Evolutionary conservation across 75 land plant species (phyloP).

Genomic region (Gnetum montanum): DNA sequence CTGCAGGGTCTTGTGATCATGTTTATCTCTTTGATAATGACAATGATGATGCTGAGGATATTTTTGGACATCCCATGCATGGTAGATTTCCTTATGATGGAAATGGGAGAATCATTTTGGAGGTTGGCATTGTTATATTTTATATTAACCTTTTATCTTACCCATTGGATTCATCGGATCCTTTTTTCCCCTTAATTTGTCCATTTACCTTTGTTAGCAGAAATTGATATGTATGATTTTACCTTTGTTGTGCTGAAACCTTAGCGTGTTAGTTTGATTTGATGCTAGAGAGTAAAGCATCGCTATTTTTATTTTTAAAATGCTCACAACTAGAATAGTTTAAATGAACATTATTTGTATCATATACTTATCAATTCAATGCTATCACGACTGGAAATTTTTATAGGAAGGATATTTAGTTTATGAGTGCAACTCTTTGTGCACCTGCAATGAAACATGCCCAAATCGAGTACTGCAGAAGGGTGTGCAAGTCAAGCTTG

Average conservation of each 20-base stretch:
- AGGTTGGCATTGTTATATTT: slow-evolving; percentile 67
- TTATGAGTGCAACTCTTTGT: slow-evolving; percentile 90
- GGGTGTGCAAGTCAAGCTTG: slow-evolving; percentile 79
- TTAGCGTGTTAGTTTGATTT: too few species aligned
- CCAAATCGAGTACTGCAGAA: slow-evolving; percentile 87
- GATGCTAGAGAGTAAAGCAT: too few species aligned
- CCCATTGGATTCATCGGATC: not conserved
- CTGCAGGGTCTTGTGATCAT: slow-evolving; percentile 73
- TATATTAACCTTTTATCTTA: too few species aligned
- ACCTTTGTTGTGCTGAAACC: too few species aligned
- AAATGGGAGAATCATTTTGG: slow-evolving; percentile 59
- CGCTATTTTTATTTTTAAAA: too few species aligned
- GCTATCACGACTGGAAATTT: too few species aligned
- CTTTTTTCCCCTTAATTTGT: not conserved
- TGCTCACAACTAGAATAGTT: too few species aligned
- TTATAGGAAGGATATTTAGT: slow-evolving; percentile 90
- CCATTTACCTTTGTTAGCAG: not conserved
- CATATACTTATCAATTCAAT: too few species aligned
- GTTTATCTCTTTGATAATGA: slow-evolving; percentile 87
- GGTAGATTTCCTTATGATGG: slow-evolving; percentile 88
- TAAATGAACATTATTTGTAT: too few species aligned
- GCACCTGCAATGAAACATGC: slow-evolving; percentile 60
- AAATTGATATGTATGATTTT: too few species aligned
- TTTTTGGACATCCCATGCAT: slow-evolving; percentile 67
- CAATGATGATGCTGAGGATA: slow-evolving; percentile 73